These are phyloP conservation scores for Reticulascus tulasneorum DNA, from an alignment of 2,329 filamentous ascomycete genomes.

Conservation along the genomic window DNA sequence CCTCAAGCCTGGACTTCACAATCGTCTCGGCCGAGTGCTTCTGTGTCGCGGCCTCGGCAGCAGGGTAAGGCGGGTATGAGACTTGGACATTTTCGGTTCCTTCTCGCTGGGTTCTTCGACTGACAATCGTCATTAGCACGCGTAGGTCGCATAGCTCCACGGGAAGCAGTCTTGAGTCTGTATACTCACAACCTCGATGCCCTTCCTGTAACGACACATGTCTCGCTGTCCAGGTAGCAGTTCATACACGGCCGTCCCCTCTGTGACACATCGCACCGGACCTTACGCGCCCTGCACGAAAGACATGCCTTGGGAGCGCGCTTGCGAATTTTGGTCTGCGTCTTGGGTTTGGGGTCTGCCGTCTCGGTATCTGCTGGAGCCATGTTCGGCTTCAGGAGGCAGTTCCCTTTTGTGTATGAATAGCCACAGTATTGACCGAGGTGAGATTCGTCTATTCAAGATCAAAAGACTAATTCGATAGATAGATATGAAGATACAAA, in stretches of 20 bases:
- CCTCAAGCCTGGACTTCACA: constrained; percentile 22
- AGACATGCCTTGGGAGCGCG: constrained; percentile 47
- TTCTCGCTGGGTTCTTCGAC: constrained; percentile 24
- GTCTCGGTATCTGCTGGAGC: constrained; percentile 16
- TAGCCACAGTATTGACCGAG: constrained; percentile 3
- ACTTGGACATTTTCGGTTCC: constrained; percentile 21
- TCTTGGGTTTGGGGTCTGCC: constrained; percentile 24
- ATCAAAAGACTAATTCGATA: constrained; percentile 4
- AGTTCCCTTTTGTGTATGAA: background rate
- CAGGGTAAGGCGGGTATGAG: constrained; percentile 25
- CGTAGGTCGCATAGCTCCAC: background rate
- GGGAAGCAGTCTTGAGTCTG: background rate
- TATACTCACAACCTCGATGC: constrained; percentile 35
- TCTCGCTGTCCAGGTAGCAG: constrained; percentile 46
- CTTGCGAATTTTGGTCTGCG: constrained; percentile 34
- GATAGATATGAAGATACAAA: too few species aligned
- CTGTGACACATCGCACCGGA: constrained; percentile 47
- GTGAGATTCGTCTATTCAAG: constrained; percentile 7
- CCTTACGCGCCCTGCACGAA: constrained; percentile 47
- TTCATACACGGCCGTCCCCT: constrained; percentile 48
- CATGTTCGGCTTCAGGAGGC: background rate
- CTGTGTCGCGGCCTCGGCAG: constrained; percentile 20
- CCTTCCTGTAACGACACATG: constrained; percentile 34
- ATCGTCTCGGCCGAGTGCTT: constrained; percentile 22
- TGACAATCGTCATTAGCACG: constrained; percentile 9